phyloP scores from a whole-genome alignment of 2,329 filamentous ascomycete genomes.

The Aciculosporium take region DNA sequence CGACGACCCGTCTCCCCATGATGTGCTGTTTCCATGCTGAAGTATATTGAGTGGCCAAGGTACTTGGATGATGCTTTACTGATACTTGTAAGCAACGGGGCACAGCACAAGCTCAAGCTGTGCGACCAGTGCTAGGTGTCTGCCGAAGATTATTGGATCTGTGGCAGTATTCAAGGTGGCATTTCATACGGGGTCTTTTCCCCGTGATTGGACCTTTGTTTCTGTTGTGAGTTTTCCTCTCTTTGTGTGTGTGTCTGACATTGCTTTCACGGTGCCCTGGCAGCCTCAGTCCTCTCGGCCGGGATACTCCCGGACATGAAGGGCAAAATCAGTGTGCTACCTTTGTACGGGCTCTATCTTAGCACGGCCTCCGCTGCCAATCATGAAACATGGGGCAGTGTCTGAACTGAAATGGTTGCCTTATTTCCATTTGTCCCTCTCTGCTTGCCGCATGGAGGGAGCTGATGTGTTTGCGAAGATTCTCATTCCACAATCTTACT shows the following conservation, averaged over 20 bases:
- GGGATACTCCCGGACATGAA: neutral
- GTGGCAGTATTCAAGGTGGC: neutral
- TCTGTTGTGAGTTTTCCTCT: neutral
- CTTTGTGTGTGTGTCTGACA: neutral
- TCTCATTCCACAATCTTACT: neutral
- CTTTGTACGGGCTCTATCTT: neutral
- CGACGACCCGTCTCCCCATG: neutral
- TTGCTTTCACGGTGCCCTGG: neutral
- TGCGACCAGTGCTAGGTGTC: conserved; percentile 1
- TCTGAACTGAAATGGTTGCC: neutral
- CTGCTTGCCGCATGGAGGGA: neutral
- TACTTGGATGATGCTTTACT: neutral
- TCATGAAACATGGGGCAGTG: neutral
- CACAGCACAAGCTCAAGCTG: neutral
- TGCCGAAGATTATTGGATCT: neutral
- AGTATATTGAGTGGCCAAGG: neutral
- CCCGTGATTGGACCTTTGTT: neutral
- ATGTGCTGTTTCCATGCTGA: neutral
- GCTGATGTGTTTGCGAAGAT: neutral
- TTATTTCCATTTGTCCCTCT: neutral
- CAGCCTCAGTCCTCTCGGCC: too few species aligned
- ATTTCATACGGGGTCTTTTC: neutral
- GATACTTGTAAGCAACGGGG: conserved; percentile 1
- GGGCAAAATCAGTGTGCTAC: neutral
- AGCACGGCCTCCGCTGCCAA: neutral